Evolutionary conservation across 176 grass and related monocot species (phyloP), one percentile per base, ranked within the genome.

Genomic region (Aegilops longissima): DNA sequence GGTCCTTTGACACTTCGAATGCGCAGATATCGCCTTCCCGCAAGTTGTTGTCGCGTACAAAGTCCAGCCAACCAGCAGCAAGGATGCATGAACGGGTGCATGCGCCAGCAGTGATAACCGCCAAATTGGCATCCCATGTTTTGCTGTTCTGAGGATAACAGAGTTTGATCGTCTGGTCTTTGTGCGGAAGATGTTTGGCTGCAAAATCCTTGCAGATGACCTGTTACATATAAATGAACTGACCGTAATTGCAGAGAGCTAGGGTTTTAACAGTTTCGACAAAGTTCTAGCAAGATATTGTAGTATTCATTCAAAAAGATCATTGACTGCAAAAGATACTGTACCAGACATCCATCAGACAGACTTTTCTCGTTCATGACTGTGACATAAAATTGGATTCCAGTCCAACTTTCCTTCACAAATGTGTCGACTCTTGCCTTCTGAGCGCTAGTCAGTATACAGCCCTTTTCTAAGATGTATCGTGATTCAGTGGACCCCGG

Each of bases 1-100:
- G 17, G 18, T 20, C 12, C 42, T 23, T 84, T 9, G 35, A 81
- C 29, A 82, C 21, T 78, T 86, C 77, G 18, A 82, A 90, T 11
- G 66, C 29, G 16, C 83, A 90, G 54, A 82, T 17, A 34, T 82
- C 39, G 9, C 71, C 61, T 75, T 66, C 69, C 54, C 81, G 79
- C 33, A 90, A 44, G 8, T 70, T 30, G 30, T 77, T 70, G 23
- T 49, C 23, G 4, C 12, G 25, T 38, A 73, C 61, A 39, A 90
- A 82, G 8, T 47, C 3, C 51, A 13, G 47, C 83, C 88, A 86
- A 44, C 84, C 73, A 77, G 44, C 33, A 13, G 38, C 83, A 76
- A 51, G 33, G 68, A 38, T 58, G 54, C 54, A 58, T 58, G 54
- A 58, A 20, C 5, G 5, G 54, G 18, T 35, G 36, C 36, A 71